Evolutionary conservation across 176 grass and related monocot species (phyloP), one percentile per base, ranked within the genome.

Genomic region (Avena insularis): DNA sequence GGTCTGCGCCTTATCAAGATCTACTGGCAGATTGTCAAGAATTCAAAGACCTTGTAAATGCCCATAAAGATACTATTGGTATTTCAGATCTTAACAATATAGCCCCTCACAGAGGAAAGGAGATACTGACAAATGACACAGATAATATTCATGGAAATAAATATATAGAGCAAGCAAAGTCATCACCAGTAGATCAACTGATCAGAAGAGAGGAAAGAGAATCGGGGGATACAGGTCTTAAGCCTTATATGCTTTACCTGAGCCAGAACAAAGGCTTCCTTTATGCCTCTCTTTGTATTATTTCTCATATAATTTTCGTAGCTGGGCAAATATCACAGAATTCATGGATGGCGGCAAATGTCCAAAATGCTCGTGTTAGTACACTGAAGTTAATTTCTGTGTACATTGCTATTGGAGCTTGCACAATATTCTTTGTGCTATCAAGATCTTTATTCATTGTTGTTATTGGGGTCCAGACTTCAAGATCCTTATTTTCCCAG

Each of bases 191-290:
- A 40, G 89, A 94, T 83, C 97, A 99, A 79, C 79, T 96, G 50
- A 99, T 99, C 45, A 99, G 94, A 63, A 89, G 21, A 84, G 94
- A 99, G 77, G 94, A 99, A 71, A 96, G 87, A 86, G 97, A 99
- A 89, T 93, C 77, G 10, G 97, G 97, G 31, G 86, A 99, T 77
- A 85, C 94, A 31, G 92, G 97, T 71, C 80, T 96, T 43, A 94
- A 89, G 79, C 92, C 94, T 80, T 99, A 96, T 67, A 90, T 86
- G 9, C 89, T 90, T 67, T 96, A 99, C 83, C 88, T 99, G 59
- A 9, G 57, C 31, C 94, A 99, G 80, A 93, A 90, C 20, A 99
- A 96, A 79, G 97, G 97, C 46, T 94, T 91, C 58, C 25, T 99
- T 7, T 96, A 94, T 78, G 71, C 46, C 71, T 94, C 62, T 59